Percentiles rank a stretch among this genome's conserved stretches.
Conservation (phyloP, 164 flowering plant genomes). For the Akebia trifoliata region DNA sequence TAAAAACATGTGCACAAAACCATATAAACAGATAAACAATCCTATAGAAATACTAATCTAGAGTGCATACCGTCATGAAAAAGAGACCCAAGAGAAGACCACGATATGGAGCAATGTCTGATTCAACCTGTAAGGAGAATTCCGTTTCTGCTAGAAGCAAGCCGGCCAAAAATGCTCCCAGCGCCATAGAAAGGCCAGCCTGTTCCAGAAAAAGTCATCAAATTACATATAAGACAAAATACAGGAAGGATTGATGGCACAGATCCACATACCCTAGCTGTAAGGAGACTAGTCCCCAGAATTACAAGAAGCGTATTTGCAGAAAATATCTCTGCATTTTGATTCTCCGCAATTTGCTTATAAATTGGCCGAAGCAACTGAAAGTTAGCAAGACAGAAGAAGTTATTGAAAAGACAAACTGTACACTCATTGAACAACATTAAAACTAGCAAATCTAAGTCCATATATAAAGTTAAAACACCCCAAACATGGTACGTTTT, state of each 20-base stretch:
- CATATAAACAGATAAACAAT: neutral
- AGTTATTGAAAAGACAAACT: neutral
- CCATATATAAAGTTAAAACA: neutral
- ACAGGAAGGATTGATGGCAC: slow-evolving; percentile 8
- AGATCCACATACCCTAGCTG: slow-evolving; percentile 75
- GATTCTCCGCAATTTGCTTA: slow-evolving; percentile 96
- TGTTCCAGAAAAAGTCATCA: slow-evolving; percentile 23
- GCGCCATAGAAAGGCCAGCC: slow-evolving; percentile 99
- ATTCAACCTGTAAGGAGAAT: slow-evolving; percentile 96
- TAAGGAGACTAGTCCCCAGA: slow-evolving; percentile 94
- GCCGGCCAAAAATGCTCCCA: slow-evolving; percentile 99
- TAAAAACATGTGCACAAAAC: neutral
- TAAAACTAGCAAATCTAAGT: neutral
- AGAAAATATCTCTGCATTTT: slow-evolving; percentile 98
- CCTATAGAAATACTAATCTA: neutral
- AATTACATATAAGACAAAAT: slow-evolving; percentile 2
- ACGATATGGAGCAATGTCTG: slow-evolving; percentile 99
- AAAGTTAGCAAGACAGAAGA: slow-evolving; percentile 14
- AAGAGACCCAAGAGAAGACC: slow-evolving; percentile 97
- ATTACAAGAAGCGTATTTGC: slow-evolving; percentile 96
- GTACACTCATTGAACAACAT: neutral
- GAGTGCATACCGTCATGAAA: slow-evolving; percentile 88
- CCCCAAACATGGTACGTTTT: neutral
- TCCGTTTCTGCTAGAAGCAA: slow-evolving; percentile 99
- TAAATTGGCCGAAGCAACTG: slow-evolving; percentile 99